Percentiles rank a stretch among this genome's conserved stretches.
phyloP scores from a whole-genome alignment of 805 yeast genomes.

The Pichia membranifaciens region DNA sequence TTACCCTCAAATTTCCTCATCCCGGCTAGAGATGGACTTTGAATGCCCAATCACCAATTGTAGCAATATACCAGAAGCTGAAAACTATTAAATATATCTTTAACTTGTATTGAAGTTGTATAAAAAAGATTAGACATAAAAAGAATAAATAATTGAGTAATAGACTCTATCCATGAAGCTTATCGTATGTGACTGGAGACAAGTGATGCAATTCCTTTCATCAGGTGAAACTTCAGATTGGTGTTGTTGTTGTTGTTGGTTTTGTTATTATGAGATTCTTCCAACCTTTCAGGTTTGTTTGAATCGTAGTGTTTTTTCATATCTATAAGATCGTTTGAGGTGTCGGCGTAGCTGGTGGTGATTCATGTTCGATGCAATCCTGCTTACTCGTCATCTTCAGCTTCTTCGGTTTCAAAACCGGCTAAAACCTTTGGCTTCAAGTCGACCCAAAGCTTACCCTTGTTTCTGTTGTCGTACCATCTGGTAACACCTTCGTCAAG shows the following conservation, averaged over 20 bases:
- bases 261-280: no score
- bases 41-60: no score
- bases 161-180: background rate
- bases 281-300: no score
- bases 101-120: slow-evolving; percentile 5
- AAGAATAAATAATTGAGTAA: slow-evolving; percentile 1
- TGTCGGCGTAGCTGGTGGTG: background rate
- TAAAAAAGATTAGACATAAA: slow-evolving; percentile 4
- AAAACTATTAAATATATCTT: background rate
- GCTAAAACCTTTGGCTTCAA: slow-evolving; percentile 51
- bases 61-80: background rate
- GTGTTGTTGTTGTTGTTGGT: no score
- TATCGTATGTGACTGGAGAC: background rate
- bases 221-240: no score
- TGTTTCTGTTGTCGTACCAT: slow-evolving; percentile 75
- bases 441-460: slow-evolving; percentile 82
- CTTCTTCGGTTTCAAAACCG: slow-evolving; percentile 56
- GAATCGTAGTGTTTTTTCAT: no score
- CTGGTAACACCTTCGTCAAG: slow-evolving; percentile 62
- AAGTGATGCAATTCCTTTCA: no score
- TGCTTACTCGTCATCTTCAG: slow-evolving; percentile 44
- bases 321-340: background rate
- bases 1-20: no score
- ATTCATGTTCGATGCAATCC: no score
- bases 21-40: no score